A percentile compares a stretch with the other conserved stretches of the same genome.
phyloP scores from a whole-genome alignment of 148 eudicot species.

The Polygonum aviculare region DNA sequence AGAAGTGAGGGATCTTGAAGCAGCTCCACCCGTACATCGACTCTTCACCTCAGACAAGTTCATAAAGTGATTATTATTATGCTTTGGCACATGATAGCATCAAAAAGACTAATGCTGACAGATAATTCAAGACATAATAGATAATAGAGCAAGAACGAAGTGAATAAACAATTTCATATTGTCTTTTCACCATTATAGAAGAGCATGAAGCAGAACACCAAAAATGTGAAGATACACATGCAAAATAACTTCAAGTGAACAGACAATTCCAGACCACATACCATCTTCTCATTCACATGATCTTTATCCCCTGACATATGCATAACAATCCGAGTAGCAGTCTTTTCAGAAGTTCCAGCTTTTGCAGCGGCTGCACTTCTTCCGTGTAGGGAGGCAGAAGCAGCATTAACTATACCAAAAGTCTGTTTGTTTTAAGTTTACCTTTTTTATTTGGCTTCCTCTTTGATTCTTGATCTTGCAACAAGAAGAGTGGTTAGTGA shows the following conservation, averaged over 20 bases:
- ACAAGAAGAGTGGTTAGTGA: constrained; percentile 61
- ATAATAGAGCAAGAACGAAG: not conserved
- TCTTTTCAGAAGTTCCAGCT: constrained; percentile 69
- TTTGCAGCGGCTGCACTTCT: constrained; percentile 96
- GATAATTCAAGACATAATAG: constrained; percentile 17
- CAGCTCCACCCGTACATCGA: constrained; percentile 89
- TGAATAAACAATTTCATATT: not conserved
- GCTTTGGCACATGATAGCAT: not conserved
- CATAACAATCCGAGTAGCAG: constrained; percentile 91
- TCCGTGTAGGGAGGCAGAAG: constrained; percentile 97
- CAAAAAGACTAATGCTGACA: not conserved
- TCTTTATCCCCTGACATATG: constrained; percentile 95
- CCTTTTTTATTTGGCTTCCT: constrained; percentile 47
- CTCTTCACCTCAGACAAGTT: constrained; percentile 64
- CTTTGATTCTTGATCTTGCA: constrained; percentile 79
- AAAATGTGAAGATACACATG: not conserved
- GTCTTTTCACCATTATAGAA: not conserved
- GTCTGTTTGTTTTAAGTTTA: constrained; percentile 41
- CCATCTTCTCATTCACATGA: constrained; percentile 91
- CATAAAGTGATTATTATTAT: not conserved
- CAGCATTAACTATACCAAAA: constrained; percentile 89
- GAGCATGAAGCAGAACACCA: not conserved
- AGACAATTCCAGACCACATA: constrained; percentile 60
- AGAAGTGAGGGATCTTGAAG: constrained; percentile 93
- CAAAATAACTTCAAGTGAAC: not conserved